Base-by-base conservation (phyloP, 257 asterid species). In the Solanum verrucosum region DNA sequence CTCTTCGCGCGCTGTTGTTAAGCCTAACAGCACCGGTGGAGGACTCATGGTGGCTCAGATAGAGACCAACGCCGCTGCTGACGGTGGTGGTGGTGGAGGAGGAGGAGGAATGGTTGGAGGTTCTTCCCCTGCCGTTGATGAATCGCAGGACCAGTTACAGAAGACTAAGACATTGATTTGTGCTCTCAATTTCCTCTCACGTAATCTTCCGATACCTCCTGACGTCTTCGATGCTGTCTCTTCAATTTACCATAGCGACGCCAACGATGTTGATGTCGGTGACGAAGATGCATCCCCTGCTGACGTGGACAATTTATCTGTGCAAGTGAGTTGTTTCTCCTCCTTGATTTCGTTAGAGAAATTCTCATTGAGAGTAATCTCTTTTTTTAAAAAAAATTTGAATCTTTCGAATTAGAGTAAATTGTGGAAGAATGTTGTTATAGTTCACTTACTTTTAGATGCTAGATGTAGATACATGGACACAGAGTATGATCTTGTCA, bases 131-230 rank as follows among this genome's bases (percentile, higher is more conserved):
- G 73, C 33, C 42, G 85, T 86, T 86, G 88, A 52, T 63, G 73
- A 37, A 29, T 63, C 72, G 37, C 84, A 81, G 86, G 84, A 70
- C 70, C 90, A 90, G 60, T 87, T 95, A 42, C 95, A 92, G 90
- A 89, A 93, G 44, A 94, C 98, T 56, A 94, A 94, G 91, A 94
- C 96, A 4, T 91, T 97, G 68, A 96, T 97, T 56, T 97, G 98
- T 77, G 99, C 98, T 52, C 97, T 97, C 91, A 97, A 96, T 94
- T 94, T 93, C 88, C 93, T 97, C 78, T 96, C 99, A 18, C 98
- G 98, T 21, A 93, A 95, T 91, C 92, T 97, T 89, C 99, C 99
- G 83, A 89, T 97, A 86, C 99, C 98, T 40, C 95, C 90, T 21
- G 95, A 95, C 25, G 92, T 97, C 7, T 94, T 95, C 92, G 96